phyloP scores from a whole-genome alignment of 768 basidiomycete species.

The Collybiopsis luxurians region DNA sequence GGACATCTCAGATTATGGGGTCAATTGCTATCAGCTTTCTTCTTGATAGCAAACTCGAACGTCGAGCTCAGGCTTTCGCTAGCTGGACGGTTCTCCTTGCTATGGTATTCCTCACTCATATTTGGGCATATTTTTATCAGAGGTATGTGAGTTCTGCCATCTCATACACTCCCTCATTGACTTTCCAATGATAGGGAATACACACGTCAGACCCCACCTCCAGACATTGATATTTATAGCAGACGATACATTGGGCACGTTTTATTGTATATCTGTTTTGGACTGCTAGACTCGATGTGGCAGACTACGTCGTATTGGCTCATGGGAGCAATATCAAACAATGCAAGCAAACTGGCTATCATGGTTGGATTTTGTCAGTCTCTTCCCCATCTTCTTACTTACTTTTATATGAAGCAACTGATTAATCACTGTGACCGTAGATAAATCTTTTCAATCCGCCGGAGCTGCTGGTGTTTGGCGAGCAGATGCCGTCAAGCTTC shows the following conservation, averaged over 20 bases:
- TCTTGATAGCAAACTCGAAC: conserved; percentile 57
- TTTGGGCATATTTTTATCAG: conserved; percentile 78
- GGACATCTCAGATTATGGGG: conserved; percentile 76
- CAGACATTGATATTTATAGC: conserved; percentile 59
- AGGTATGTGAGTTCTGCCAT: conserved; percentile 45
- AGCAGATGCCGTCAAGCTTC: conserved; percentile 57
- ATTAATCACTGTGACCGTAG: conserved; percentile 27
- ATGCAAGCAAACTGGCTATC: conserved; percentile 75
- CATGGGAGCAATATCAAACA: conserved; percentile 85
- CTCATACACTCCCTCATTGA: neutral
- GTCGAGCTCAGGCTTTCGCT: conserved; percentile 68
- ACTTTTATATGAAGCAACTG: too few species aligned
- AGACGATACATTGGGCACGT: conserved; percentile 50
- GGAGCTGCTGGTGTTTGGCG: conserved; percentile 74
- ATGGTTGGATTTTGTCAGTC: conserved; percentile 79
- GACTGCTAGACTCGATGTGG: conserved; percentile 81
- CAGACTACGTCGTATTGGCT: conserved; percentile 82
- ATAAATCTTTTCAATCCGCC: conserved; percentile 76
- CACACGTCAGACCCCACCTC: conserved; percentile 31
- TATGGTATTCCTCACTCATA: conserved; percentile 68
- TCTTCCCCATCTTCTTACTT: too few species aligned
- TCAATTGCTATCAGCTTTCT: conserved; percentile 68
- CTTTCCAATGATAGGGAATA: conserved; percentile 34
- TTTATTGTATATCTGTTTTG: conserved; percentile 69
- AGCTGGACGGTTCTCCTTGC: conserved; percentile 63